Evolutionary conservation across 768 basidiomycete species (phyloP), one percentile per base, ranked within the genome.

Genomic region (Mycena rebaudengoi): DNA sequence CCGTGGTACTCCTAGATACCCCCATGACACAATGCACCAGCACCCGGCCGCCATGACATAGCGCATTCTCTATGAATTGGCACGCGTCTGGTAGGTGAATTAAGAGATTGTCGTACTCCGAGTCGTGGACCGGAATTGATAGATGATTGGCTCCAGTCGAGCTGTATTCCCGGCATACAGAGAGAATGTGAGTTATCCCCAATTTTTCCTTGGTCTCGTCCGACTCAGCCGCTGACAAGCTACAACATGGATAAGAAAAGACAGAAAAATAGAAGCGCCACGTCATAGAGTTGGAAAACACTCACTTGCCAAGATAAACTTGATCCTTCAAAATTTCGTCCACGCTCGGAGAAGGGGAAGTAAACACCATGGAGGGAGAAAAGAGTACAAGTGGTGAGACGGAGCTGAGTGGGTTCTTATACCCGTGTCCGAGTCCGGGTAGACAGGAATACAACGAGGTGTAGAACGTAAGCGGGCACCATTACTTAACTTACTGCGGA

Each of bases 11-110:
- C 64, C 91, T 80, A 0, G 89, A 92, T 8, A 92, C 75, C 6
- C 91, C 91, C 85, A 91, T 89, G 11, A 87, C 78, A 70, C 91
- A 92, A 64, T 92, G 91, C 14, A 92, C 87, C 11, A 92, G 82
- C 6, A 91, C 85, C 45, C 78, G 81, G 0, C 89, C 89, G 25
- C 83, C 82, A 1, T 70, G 37, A 10, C 76, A 72, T 39, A 92
- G 66, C 4, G 91, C 88, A 21, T 78, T 64, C 66, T 89, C 81
- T 29, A 93, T 91, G 72, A 91, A 93, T 14, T 69, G 73, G 69
- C 88, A 88, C 11, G 87, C 81, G 18, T 72, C 62, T 4, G 88
- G 86, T 2, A 93, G 78, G 67, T 90, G 83, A n/a, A 88, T 86
- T 16, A 92, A 83, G 25, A 93, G 79, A 40, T 86, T 79, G 21